These are phyloP conservation scores for Lenwebbia sp. DNA, from an alignment of 345 rosid species.

Conservation along the genomic window DNA sequence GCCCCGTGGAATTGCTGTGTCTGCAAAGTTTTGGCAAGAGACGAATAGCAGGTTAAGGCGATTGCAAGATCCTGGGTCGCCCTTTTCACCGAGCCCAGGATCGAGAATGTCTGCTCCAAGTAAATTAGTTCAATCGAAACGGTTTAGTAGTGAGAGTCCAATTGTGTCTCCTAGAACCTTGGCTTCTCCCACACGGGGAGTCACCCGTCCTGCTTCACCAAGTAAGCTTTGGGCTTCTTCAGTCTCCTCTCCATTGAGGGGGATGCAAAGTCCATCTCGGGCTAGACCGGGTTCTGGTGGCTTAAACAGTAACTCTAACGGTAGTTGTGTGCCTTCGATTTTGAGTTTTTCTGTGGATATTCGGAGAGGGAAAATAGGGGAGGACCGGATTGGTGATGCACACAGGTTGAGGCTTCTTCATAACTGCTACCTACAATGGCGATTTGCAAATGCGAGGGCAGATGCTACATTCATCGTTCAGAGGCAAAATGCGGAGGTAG, in stretches of 20 bases:
- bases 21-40: slow-evolving; percentile 94
- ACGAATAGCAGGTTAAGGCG: slow-evolving; percentile 82
- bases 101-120: slow-evolving; percentile 37
- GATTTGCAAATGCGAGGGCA: slow-evolving; percentile 75
- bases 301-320: slow-evolving; percentile 20
- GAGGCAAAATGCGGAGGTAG: slow-evolving; percentile 67
- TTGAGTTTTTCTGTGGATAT: slow-evolving; percentile 79
- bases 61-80: slow-evolving; percentile 82
- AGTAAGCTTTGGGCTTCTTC: slow-evolving; percentile 62
- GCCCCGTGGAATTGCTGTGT: slow-evolving; percentile 32
- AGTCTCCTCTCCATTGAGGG: slow-evolving; percentile 45
- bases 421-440: slow-evolving; percentile 74
- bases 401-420: slow-evolving; percentile 81
- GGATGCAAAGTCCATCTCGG: slow-evolving; percentile 60
- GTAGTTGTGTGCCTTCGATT: slow-evolving; percentile 55
- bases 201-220: slow-evolving; percentile 67
- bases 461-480: slow-evolving; percentile 62
- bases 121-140: slow-evolving; percentile 46
- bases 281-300: slow-evolving; percentile 35
- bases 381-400: slow-evolving; percentile 59
- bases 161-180: slow-evolving; percentile 46
- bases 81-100: slow-evolving; percentile 51
- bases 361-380: slow-evolving; percentile 82
- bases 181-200: slow-evolving; percentile 53
- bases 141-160: slow-evolving; percentile 46